phyloP scores from a whole-genome alignment of 257 asterid species.

The Solanum corneliomulleri region DNA sequence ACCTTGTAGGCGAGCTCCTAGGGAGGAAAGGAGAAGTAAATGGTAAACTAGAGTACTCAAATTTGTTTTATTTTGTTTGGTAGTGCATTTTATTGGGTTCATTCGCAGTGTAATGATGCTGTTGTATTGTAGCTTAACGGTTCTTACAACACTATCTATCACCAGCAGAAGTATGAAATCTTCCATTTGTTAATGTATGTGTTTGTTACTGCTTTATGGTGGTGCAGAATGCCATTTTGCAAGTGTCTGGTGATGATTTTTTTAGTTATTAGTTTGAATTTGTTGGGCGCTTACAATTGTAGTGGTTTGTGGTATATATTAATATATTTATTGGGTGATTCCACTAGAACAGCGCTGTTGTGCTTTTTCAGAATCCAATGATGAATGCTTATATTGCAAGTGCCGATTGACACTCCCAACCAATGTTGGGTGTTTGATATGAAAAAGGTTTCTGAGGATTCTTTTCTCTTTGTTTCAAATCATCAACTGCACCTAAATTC shows the following conservation, averaged over 20 bases:
- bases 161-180: neutral
- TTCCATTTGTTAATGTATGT: neutral
- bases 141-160: neutral
- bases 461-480: neutral
- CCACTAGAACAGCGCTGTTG: neutral
- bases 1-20: neutral
- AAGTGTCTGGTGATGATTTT: neutral
- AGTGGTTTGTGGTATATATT: neutral
- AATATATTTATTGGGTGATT: too few species aligned
- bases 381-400: constrained; percentile 8
- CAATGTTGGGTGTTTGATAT: constrained; percentile 6
- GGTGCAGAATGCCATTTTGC: neutral
- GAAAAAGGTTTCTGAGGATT: constrained; percentile 9
- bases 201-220: neutral
- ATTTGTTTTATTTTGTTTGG: neutral
- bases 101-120: neutral
- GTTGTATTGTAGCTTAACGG: neutral
- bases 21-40: neutral
- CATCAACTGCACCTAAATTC: neutral
- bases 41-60: neutral
- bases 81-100: neutral
- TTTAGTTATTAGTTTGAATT: neutral
- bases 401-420: constrained; percentile 2
- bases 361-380: neutral
- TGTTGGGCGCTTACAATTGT: neutral